phyloP scores from a whole-genome alignment of 2,329 filamentous ascomycete genomes.

The Daldinia eschscholtzii region DNA sequence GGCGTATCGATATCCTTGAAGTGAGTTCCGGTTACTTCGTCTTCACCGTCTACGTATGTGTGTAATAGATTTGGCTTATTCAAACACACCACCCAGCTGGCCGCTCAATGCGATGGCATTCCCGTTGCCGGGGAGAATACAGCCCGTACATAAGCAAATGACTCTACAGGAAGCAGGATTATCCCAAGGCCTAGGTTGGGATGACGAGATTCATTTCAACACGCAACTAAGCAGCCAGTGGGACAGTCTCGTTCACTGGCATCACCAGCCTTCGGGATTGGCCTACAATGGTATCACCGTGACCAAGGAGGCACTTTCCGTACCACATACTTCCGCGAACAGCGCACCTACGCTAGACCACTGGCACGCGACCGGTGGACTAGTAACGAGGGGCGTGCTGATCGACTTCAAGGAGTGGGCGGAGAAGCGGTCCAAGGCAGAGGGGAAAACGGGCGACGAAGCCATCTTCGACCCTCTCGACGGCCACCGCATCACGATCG shows the following conservation, averaged over 20 bases:
- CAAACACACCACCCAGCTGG: conserved; percentile 53
- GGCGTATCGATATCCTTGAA: conserved; percentile 67
- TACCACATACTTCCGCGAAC: conserved; percentile 51
- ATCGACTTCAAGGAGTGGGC: conserved; percentile 63
- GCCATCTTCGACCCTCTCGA: conserved; percentile 65
- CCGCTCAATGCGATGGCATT: conserved; percentile 58
- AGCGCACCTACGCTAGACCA: conserved; percentile 59
- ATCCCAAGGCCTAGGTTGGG: conserved; percentile 53
- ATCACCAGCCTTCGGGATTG: conserved; percentile 57
- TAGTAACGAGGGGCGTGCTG: conserved; percentile 68
- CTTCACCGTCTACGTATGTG: neutral
- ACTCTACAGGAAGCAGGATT: conserved; percentile 53
- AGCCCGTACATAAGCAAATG: conserved; percentile 54
- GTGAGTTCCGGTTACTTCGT: conserved; percentile 50
- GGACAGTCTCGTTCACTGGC: conserved; percentile 65
- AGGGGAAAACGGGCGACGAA: conserved; percentile 57
- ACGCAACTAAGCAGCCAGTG: conserved; percentile 69
- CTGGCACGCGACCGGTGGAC: conserved; percentile 65
- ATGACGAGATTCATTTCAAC: conserved; percentile 67
- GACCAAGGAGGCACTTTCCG: conserved; percentile 51
- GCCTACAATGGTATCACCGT: conserved; percentile 65
- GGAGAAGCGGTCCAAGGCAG: conserved; percentile 58
- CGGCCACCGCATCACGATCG: conserved; percentile 65
- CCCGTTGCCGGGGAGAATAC: conserved; percentile 53
- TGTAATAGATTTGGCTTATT: conserved; percentile 7